Conservation (phyloP, 192 early-diverging fungal species). For the Podochytrium sp. region DNA sequence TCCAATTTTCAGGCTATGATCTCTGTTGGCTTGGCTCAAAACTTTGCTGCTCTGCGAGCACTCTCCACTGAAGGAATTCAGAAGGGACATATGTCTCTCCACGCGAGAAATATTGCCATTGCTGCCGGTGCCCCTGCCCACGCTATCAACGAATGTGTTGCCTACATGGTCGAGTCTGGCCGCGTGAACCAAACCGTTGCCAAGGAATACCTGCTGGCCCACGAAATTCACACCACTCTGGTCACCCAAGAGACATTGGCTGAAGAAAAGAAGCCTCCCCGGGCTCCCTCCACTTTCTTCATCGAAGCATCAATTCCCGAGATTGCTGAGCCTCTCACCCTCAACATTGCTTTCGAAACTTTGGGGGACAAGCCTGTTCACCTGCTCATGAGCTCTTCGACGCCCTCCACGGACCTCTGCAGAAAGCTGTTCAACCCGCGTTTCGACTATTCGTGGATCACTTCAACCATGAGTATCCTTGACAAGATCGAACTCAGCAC, state of each 20-base stretch:
- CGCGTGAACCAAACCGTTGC: slow-evolving; percentile 65
- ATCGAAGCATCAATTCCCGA: slow-evolving; percentile 40
- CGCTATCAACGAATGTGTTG: slow-evolving; percentile 67
- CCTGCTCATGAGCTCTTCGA: slow-evolving; percentile 32
- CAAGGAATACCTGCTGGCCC: slow-evolving; percentile 59
- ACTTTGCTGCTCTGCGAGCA: slow-evolving; percentile 78
- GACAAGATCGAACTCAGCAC: slow-evolving; percentile 47
- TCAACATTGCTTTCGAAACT: slow-evolving; percentile 61
- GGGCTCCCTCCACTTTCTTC: slow-evolving; percentile 49
- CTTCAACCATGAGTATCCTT: slow-evolving; percentile 37
- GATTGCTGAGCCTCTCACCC: slow-evolving; percentile 38
- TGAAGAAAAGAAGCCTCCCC: slow-evolving; percentile 14
- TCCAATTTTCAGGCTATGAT: slow-evolving; percentile 53
- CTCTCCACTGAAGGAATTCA: slow-evolving; percentile 78
- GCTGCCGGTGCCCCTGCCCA: slow-evolving; percentile 71
- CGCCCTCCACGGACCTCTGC: slow-evolving; percentile 28
- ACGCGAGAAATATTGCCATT: slow-evolving; percentile 54
- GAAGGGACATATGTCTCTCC: slow-evolving; percentile 68
- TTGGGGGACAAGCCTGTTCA: slow-evolving; percentile 49
- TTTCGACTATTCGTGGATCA: slow-evolving; percentile 48
- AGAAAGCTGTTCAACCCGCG: slow-evolving; percentile 53
- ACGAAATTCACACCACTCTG: slow-evolving; percentile 44
- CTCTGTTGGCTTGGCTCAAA: slow-evolving; percentile 74
- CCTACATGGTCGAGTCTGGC: slow-evolving; percentile 70
- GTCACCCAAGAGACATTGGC: slow-evolving; percentile 7